phyloP scores from a whole-genome alignment of 495 filamentous ascomycete genomes.

The Penicillium waksmanii region DNA sequence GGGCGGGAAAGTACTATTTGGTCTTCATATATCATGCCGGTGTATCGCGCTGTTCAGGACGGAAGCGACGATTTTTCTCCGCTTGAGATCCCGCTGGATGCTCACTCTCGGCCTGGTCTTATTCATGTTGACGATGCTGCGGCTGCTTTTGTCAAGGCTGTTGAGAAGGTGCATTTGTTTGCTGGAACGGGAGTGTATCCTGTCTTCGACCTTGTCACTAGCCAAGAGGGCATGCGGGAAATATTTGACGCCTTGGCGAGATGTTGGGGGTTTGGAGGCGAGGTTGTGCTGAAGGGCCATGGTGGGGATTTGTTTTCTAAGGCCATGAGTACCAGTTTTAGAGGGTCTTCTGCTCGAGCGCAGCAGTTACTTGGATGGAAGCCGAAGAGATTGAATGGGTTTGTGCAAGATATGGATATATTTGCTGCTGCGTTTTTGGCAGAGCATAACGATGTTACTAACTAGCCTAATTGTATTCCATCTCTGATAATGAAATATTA shows the following conservation, averaged over 20 bases:
- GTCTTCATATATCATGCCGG: constrained; percentile 7
- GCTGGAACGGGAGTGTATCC: constrained; percentile 8
- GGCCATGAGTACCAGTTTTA: constrained; percentile 16
- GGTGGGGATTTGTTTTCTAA: constrained; percentile 9
- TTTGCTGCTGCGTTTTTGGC: constrained; percentile 8
- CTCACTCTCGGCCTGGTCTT: constrained; percentile 8
- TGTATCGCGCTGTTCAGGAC: constrained; percentile 5
- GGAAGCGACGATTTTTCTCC: neutral
- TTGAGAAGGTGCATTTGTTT: constrained; percentile 14
- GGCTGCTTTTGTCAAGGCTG: constrained; percentile 1
- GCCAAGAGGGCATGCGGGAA: constrained; percentile 16
- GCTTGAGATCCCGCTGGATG: constrained; percentile 10
- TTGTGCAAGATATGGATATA: constrained; percentile 16
- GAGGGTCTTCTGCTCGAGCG: constrained; percentile 16
- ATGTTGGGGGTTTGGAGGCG: constrained; percentile 10
- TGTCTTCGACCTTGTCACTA: constrained; percentile 16
- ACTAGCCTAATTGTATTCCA: no score
- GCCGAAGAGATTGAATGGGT: constrained; percentile 39
- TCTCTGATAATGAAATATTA: no score
- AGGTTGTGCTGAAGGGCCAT: constrained; percentile 11
- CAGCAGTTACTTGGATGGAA: constrained; percentile 59
- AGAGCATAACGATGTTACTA: no score
- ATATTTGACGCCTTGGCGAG: constrained; percentile 11
- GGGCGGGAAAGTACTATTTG: constrained; percentile 13
- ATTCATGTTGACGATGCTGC: constrained; percentile 17